Conservation (phyloP, 352 stramenopile genomes). For the Globisporangium paroecandrum region DNA sequence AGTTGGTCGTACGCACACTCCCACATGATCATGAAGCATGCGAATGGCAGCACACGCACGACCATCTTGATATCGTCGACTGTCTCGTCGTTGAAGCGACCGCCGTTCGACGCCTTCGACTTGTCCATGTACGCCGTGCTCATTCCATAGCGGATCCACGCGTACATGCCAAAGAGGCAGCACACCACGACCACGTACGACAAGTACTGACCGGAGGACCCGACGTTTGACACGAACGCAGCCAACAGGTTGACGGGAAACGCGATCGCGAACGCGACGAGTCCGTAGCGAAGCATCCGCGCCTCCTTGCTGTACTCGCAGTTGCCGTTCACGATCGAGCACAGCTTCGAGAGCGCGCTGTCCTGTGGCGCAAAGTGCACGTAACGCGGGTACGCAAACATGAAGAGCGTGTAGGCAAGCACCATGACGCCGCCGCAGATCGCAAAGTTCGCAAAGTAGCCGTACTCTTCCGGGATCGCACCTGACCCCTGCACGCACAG, state of each 20-base stretch:
- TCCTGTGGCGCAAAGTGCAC: constrained; percentile 75
- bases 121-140: constrained; percentile 82
- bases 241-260: constrained; percentile 78
- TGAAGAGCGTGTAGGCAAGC: constrained; percentile 67
- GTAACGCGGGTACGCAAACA: constrained; percentile 56
- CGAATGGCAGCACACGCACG: constrained; percentile 79
- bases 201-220: constrained; percentile 57
- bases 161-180: constrained; percentile 76
- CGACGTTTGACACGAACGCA: constrained; percentile 58
- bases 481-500: constrained; percentile 84
- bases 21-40: constrained; percentile 89
- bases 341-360: constrained; percentile 72
- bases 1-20: constrained; percentile 85
- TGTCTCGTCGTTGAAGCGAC: constrained; percentile 75
- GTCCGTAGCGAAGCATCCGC: constrained; percentile 73
- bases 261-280: constrained; percentile 59
- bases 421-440: constrained; percentile 84
- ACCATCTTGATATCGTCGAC: constrained; percentile 87
- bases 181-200: constrained; percentile 69
- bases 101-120: constrained; percentile 77
- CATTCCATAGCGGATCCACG: constrained; percentile 82
- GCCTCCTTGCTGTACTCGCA: constrained; percentile 74
- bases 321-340: constrained; percentile 68
- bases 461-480: constrained; percentile 71
- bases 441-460: constrained; percentile 87